These are phyloP conservation scores for Hebeloma cylindrosporum DNA, from an alignment of 768 basidiomycete species.

Conservation along the genomic window DNA sequence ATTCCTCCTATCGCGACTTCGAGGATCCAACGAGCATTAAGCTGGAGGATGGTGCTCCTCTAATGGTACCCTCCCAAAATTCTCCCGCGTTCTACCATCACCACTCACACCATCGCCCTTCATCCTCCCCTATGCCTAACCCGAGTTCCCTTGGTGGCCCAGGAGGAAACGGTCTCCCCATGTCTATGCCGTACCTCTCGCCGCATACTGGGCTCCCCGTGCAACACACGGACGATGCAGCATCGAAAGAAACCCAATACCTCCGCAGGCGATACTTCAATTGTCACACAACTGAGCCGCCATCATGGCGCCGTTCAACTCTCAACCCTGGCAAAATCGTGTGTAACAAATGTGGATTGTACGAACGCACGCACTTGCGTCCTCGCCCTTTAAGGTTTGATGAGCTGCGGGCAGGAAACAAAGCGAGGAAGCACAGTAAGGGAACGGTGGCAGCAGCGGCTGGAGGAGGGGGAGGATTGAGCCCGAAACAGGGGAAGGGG, in stretches of 20 bases:
- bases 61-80: constrained; percentile 65
- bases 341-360: constrained; percentile 92
- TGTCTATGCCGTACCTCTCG: constrained; percentile 39
- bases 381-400: constrained; percentile 84
- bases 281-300: constrained; percentile 90
- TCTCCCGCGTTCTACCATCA: constrained; percentile 42
- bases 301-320: constrained; percentile 84
- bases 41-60: constrained; percentile 57
- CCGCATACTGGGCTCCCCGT: constrained; percentile 60
- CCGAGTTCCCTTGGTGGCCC: background rate
- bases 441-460: constrained; percentile 7
- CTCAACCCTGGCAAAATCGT: constrained; percentile 92
- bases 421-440: constrained; percentile 62
- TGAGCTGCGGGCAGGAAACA: constrained; percentile 84
- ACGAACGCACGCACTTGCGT: constrained; percentile 85
- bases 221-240: constrained; percentile 89
- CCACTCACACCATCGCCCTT: constrained; percentile 2
- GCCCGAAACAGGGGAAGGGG: constrained; percentile 38
- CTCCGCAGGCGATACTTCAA: constrained; percentile 87
- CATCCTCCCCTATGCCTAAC: background rate
- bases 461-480: constrained; percentile 24
- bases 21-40: constrained; percentile 55
- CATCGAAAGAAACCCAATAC: constrained; percentile 88
- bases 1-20: constrained; percentile 47
- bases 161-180: constrained; percentile 25